A percentile compares a stretch with the other conserved stretches of the same genome.
Evolutionary conservation across 805 yeast genomes (phyloP).

Genomic region (Sugiyamaella valdiviana): DNA sequence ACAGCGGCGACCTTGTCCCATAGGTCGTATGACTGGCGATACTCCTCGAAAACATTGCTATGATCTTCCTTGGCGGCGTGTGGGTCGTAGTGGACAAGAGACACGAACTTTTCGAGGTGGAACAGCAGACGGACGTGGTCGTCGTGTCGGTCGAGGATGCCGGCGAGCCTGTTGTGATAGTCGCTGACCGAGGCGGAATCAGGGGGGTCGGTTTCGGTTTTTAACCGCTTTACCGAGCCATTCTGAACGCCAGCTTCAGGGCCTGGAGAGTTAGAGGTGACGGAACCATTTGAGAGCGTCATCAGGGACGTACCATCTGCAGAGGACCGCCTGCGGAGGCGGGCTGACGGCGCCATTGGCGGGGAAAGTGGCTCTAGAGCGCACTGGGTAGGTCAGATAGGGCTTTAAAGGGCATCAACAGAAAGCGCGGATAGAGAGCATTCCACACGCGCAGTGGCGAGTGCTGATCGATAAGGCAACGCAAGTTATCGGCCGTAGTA

Average conservation of each 20-base stretch:
- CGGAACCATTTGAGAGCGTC: background rate
- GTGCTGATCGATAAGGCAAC: background rate
- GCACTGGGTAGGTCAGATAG: background rate
- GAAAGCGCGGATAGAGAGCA: background rate
- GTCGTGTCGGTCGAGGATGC: constrained; percentile 29
- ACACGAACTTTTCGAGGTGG: constrained; percentile 36
- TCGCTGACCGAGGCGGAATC: background rate
- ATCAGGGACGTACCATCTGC: background rate
- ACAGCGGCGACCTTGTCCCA: constrained; percentile 34
- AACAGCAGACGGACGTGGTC: constrained; percentile 33
- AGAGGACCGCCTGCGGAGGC: constrained; percentile 9
- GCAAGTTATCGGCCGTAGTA: background rate
- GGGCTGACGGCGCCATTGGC: constrained; percentile 4
- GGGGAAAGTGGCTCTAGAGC: background rate
- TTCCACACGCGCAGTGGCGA: constrained; percentile 4
- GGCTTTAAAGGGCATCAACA: constrained; percentile 4
- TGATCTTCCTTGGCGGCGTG: constrained; percentile 30
- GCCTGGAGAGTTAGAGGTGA: background rate
- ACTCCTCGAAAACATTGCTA: constrained; percentile 30
- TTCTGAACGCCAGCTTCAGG: background rate
- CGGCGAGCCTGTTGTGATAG: constrained; percentile 13
- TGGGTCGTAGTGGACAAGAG: constrained; percentile 35
- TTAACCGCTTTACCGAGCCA: background rate
- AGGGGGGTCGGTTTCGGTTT: background rate
- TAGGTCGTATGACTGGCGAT: constrained; percentile 29